Evolutionary conservation across 2,329 filamentous ascomycete species (phyloP).

Genomic region (Fusarium sp.): DNA sequence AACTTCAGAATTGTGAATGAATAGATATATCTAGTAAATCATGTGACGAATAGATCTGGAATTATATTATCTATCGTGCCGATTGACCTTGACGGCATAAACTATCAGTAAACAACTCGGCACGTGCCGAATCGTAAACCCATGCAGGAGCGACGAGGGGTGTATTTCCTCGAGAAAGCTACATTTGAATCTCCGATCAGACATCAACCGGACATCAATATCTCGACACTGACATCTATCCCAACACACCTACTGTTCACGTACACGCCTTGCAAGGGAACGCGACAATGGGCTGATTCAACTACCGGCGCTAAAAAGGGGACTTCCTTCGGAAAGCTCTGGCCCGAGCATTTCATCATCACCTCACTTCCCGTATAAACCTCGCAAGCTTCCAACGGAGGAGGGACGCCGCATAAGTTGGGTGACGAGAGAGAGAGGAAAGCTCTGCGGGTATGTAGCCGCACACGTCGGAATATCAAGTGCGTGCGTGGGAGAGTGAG

Average conservation of each 20-base stretch:
- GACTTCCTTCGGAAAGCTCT: not conserved
- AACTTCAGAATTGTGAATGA: not conserved
- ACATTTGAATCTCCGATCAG: not conserved
- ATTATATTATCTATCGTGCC: not conserved
- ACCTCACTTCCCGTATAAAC: not conserved
- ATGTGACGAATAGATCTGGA: not conserved
- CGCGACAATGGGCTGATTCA: conserved; percentile 10
- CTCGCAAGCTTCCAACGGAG: conserved; percentile 2
- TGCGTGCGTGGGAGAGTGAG: not conserved
- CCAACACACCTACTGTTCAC: not conserved
- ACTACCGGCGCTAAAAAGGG: conserved; percentile 8
- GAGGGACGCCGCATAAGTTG: conserved; percentile 3
- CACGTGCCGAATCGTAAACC: not conserved
- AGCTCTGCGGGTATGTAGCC: not conserved
- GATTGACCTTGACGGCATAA: not conserved
- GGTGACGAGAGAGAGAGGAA: not conserved
- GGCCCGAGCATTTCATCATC: conserved; percentile 12
- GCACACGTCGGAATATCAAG: not conserved
- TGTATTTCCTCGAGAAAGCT: not conserved
- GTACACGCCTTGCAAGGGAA: not conserved
- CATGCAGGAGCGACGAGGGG: not conserved
- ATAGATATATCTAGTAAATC: not conserved
- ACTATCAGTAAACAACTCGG: not conserved
- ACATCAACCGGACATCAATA: not conserved
- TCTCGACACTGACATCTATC: not conserved